Evolutionary conservation across 164 flowering plant species (phyloP), one percentile per base, ranked within the genome.

Genomic region (Buxus sempervirens): DNA sequence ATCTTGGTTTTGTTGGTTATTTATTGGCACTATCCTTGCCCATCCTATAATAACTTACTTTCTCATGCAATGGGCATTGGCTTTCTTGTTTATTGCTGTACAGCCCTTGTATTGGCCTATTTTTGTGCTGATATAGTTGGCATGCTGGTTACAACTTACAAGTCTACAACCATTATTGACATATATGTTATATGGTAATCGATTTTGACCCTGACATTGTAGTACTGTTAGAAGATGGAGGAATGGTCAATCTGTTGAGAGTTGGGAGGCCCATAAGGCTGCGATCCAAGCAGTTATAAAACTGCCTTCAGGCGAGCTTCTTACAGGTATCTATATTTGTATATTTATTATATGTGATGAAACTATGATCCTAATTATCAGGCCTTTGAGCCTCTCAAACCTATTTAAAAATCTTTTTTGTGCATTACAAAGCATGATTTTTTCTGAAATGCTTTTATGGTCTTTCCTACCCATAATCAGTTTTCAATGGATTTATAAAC

Each of bases 211-310:
- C 76, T n/a, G 62, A 10, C 22, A 22, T 76, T 77, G 64, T 70
- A 96, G 99, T 80, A 90, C 96, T 57, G 41, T 96, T 62, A 84
- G 81, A 66, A 62, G 92, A 48, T 96, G 99, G 99, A 91, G 85
- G 73, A 83, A 87, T 27, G 98, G 93, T 15, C 81, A 88, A 63
- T 48, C 67, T 20, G 56, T 83, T 73, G 99, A 88, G 68, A 81
- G 58, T 25, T 86, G 91, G 97, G 94, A 90, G 72, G 98, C 88
- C 74, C 99, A 96, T 67, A 85, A 87, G 65, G 76, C 91, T 32
- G 84, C 97, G 21, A 75, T 96, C 62, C 99, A 96, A 79, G 78
- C 91, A 36, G 80, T 96, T 69, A 71, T 86, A 69, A 93, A 76
- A 82, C 75, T 96, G 41, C 85, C 95, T 9, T 81, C 99, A 19